Evolutionary conservation across 306 rosid genomes (phyloP), one percentile per base, ranked within the genome.

Genomic region (Datisca glomerata): DNA sequence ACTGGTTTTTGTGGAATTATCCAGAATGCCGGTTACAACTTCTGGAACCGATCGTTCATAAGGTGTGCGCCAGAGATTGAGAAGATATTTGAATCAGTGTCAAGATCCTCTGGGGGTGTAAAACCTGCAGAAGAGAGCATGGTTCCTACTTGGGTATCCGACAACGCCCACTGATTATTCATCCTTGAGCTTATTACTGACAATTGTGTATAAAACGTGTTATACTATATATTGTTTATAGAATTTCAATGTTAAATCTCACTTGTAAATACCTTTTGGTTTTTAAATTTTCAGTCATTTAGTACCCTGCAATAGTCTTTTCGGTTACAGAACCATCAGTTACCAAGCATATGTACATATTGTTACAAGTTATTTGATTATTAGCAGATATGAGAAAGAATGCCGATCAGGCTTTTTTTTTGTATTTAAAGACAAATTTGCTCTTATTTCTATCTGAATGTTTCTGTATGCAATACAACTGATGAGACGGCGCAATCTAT

Each of bases 61-160:
- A 68, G 99, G 58, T 84, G 99, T 7, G 96, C 99, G 8, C 99
- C 94, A 0, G 99, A 91, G 70, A 91, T 91, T 2, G 99, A 91
- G 52, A 85, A 81, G 25, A 92, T 91, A 4, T 91, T 91, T 34
- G 99, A 91, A 59, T 91, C 99, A 6, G 99, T 91, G 18, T 91
- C 99, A 0, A 80, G 99, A 60, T 85, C 99, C 40, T 91, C 96
- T 18, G 99, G 98, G 1, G 96, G 94, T 11, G 94, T 92, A 3
- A 91, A 85, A 56, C 84, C 92, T 12, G 96, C 79, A 36, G 98
- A 91, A 41, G 98, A 91, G 35, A 75, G 82, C 56, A 68, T 89
- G 80, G 83, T 80, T 37, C 75, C 86, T 0, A 81, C 85, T 32
- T 85, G 98, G 96, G 94, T 71, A n/a, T 61, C 85, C 22, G 78